Conservation (phyloP, 2,329 filamentous ascomycete species). For the Ilyonectria destructans region DNA sequence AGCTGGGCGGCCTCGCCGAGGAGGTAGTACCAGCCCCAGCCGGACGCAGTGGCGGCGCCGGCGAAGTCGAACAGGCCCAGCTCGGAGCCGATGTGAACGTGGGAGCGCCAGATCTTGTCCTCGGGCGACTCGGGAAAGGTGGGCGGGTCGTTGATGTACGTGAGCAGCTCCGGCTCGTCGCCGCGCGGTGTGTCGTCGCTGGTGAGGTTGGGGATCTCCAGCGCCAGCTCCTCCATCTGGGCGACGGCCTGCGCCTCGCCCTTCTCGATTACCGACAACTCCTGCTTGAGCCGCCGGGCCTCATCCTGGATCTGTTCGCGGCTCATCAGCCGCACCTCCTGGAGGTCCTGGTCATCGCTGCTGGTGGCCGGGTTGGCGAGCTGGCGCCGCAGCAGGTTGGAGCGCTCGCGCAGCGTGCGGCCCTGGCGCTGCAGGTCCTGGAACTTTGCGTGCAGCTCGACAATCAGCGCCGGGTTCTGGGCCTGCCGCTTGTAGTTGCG, state of each 20-base stretch:
- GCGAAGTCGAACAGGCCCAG: constrained; percentile 94
- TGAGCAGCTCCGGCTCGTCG: constrained; percentile 75
- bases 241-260: constrained; percentile 72
- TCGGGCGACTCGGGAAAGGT: constrained; percentile 52
- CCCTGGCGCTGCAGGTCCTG: constrained; percentile 73
- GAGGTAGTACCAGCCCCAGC: constrained; percentile 99
- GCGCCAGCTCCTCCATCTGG: constrained; percentile 83
- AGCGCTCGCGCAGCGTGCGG: constrained; percentile 75
- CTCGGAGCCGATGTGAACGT: constrained; percentile 88
- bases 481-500: constrained; percentile 82
- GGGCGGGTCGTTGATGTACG: constrained; percentile 84
- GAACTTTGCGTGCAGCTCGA: constrained; percentile 70
- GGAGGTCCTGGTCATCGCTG: constrained; percentile 60
- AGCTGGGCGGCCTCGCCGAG: constrained; percentile 92
- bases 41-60: constrained; percentile 84
- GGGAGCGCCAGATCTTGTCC: constrained; percentile 74
- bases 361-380: constrained; percentile 68
- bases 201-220: constrained; percentile 90
- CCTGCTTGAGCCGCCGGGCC: constrained; percentile 76
- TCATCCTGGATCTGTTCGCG: constrained; percentile 73
- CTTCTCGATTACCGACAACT: constrained; percentile 73
- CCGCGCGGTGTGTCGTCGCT: constrained; percentile 83
- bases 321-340: constrained; percentile 55
- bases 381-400: constrained; percentile 74
- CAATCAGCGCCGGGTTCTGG: constrained; percentile 70